phyloP scores from a whole-genome alignment of 2,329 filamentous ascomycete genomes.

The Monosporascus sp. region DNA sequence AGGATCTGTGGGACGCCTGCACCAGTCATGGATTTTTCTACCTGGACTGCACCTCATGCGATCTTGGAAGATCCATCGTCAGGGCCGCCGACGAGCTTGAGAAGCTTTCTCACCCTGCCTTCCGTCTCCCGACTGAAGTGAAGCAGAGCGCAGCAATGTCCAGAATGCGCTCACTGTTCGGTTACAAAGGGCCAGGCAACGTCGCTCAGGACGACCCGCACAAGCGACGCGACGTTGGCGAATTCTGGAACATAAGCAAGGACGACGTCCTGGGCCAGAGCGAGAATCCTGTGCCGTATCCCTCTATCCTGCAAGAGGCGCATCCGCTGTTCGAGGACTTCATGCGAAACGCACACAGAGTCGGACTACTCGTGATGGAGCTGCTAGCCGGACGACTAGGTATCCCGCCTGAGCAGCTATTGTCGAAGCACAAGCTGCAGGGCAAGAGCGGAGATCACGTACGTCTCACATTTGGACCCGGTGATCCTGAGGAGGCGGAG shows the following conservation, averaged over 20 bases:
- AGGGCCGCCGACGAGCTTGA: constrained; percentile 16
- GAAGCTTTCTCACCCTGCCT: constrained; percentile 17
- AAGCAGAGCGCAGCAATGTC: constrained; percentile 20
- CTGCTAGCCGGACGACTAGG: constrained; percentile 23
- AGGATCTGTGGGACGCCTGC: constrained; percentile 21
- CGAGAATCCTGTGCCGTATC: constrained; percentile 23
- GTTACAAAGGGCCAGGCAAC: constrained; percentile 27
- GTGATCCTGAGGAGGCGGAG: constrained; percentile 18
- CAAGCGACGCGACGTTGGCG: constrained; percentile 23
- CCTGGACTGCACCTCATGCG: constrained; percentile 18
- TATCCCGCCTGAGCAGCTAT: constrained; percentile 20
- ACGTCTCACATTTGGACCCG: constrained; percentile 25
- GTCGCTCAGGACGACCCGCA: constrained; percentile 22
- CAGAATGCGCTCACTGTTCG: constrained; percentile 20
- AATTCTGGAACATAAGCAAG: constrained; percentile 31
- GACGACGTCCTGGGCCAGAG: constrained; percentile 23
- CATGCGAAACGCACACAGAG: constrained; percentile 19
- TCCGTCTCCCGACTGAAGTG: constrained; percentile 22
- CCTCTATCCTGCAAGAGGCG: constrained; percentile 14
- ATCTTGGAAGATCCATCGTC: constrained; percentile 15
- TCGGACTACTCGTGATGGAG: constrained; percentile 23
- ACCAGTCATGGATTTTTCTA: constrained; percentile 28
- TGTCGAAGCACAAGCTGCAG: constrained; percentile 22
- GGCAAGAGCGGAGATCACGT: constrained; percentile 27
- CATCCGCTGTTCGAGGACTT: constrained; percentile 23